Conservation (phyloP, 2,329 filamentous ascomycete genomes). For the Aureobasidium pullulans region DNA sequence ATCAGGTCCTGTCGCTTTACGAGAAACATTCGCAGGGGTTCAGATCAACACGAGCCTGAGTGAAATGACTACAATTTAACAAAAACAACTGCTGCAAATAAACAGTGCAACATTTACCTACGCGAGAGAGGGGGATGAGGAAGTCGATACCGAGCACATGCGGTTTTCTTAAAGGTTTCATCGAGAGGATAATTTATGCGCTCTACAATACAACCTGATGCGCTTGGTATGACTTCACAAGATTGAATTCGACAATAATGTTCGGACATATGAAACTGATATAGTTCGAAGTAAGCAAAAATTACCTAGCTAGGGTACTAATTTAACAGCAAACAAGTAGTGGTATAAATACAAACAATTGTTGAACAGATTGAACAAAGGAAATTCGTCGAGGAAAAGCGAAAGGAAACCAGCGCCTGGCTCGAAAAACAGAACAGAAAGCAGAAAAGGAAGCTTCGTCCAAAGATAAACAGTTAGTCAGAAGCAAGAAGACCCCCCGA, state of each 20-base stretch:
- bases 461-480: conserved; percentile 1
- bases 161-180: too few relatives aligned
- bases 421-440: neutral
- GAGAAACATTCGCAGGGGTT: neutral
- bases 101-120: neutral
- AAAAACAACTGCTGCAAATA: neutral
- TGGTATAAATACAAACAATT: conserved; percentile 10
- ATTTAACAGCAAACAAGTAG: neutral
- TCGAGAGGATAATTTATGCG: too few relatives aligned
- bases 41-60: neutral
- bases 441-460: neutral
- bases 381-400: conserved; percentile 12
- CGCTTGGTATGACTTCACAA: neutral
- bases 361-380: conserved; percentile 8
- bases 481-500: conserved; percentile 13
- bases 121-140: too few relatives aligned
- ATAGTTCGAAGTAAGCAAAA: neutral
- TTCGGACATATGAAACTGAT: neutral
- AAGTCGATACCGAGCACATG: too few relatives aligned
- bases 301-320: conserved; percentile 5
- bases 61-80: neutral
- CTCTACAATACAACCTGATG: too few relatives aligned
- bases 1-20: neutral
- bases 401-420: conserved; percentile 9
- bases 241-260: neutral